These are phyloP conservation scores for Pichia sp. DNA, from an alignment of 1,139 yeast species.

Conservation along the genomic window DNA sequence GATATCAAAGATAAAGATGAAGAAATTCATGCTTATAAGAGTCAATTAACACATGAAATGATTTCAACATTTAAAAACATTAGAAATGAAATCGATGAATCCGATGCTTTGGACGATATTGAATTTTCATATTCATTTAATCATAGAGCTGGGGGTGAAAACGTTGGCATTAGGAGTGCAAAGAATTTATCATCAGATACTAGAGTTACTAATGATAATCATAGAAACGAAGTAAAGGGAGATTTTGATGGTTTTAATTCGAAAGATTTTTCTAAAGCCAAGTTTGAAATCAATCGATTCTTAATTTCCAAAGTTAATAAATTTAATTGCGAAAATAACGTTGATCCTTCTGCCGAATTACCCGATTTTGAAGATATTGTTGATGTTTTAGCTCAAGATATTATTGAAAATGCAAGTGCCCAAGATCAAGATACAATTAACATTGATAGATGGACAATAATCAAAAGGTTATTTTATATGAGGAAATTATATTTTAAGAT, in stretches of 20 bases:
- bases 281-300: slow-evolving; percentile 48
- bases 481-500: slow-evolving; percentile 41
- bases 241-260: slow-evolving; percentile 43
- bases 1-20: background rate
- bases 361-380: slow-evolving; percentile 54
- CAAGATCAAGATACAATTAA: slow-evolving; percentile 27
- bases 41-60: slow-evolving; percentile 26
- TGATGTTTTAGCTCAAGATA: slow-evolving; percentile 44
- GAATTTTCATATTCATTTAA: slow-evolving; percentile 64
- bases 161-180: slow-evolving; percentile 75
- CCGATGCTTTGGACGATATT: slow-evolving; percentile 21
- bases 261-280: slow-evolving; percentile 39
- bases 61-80: slow-evolving; percentile 45
- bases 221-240: slow-evolving; percentile 70
- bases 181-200: slow-evolving; percentile 78
- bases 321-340: slow-evolving; percentile 32
- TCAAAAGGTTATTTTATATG: slow-evolving; percentile 63
- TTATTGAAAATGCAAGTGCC: slow-evolving; percentile 27
- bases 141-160: slow-evolving; percentile 83
- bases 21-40: background rate
- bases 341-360: slow-evolving; percentile 24
- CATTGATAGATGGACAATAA: slow-evolving; percentile 58
- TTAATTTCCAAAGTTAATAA: slow-evolving; percentile 33
- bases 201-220: slow-evolving; percentile 62
- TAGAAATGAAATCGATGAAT: slow-evolving; percentile 13